Conservation (phyloP, 2,329 filamentous ascomycete species). For the Aspergillus hiratsukae region DNA sequence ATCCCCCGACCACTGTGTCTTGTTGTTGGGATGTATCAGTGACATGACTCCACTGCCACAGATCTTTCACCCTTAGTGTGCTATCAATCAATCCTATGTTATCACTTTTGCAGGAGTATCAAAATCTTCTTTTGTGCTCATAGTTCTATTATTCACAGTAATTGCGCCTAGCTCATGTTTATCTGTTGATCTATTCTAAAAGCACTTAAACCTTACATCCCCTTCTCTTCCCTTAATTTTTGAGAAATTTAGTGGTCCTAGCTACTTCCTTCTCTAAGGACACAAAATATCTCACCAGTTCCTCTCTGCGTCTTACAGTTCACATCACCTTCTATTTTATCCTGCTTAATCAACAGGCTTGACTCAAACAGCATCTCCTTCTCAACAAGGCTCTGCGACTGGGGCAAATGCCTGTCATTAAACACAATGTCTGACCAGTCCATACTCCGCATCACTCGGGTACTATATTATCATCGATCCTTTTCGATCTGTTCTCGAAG, state of each 20-base stretch:
- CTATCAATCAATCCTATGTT: no score
- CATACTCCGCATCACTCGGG: constrained; percentile 81
- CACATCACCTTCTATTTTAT: background rate
- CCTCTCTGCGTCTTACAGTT: background rate
- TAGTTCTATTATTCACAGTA: background rate
- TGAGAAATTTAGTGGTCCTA: background rate
- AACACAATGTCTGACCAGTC: constrained; percentile 71
- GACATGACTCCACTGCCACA: background rate
- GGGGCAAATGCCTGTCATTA: background rate
- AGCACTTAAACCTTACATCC: background rate
- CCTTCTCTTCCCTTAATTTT: background rate
- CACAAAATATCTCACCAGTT: background rate
- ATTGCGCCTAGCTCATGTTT: background rate
- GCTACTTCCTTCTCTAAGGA: background rate
- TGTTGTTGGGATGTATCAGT: background rate
- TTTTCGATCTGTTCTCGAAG: background rate
- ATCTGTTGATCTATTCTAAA: background rate
- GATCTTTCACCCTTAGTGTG: background rate
- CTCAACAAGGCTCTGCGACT: background rate
- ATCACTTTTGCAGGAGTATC: background rate
- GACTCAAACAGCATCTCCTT: background rate
- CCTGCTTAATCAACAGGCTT: background rate
- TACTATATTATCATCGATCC: constrained; percentile 39
- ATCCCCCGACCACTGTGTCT: background rate
- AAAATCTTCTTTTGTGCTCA: background rate